phyloP scores from a whole-genome alignment of 805 yeast species.

The Metschnikowia proteae region DNA sequence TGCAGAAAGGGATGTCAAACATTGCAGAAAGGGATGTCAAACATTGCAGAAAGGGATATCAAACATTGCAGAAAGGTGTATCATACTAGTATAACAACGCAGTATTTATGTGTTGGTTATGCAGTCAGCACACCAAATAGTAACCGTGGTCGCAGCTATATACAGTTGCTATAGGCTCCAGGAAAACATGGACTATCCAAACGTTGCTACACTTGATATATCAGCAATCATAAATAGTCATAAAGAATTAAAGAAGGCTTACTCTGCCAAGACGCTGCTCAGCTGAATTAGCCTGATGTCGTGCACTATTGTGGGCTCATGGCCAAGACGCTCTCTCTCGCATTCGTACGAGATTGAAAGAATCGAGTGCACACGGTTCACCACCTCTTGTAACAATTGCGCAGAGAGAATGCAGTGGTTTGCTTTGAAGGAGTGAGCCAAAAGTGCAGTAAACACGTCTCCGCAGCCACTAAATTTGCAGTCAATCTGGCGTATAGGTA shows the following conservation, averaged over 20 bases:
- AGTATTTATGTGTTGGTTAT: too few species aligned
- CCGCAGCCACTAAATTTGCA: conserved; percentile 75
- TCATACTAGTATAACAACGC: too few species aligned
- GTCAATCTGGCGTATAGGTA: conserved; percentile 45
- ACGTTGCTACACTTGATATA: too few species aligned
- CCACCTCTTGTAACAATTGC: conserved; percentile 23
- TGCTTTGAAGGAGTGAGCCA: conserved; percentile 47
- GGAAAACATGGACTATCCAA: too few species aligned
- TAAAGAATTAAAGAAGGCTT: not conserved
- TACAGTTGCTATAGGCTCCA: too few species aligned
- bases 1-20: too few species aligned
- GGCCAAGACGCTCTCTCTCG: conserved; percentile 13
- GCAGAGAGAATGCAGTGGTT: conserved; percentile 23
- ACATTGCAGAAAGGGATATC: too few species aligned
- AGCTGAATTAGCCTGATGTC: conserved; percentile 37
- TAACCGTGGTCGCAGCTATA: too few species aligned
- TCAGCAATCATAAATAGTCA: too few species aligned
- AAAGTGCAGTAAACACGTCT: conserved; percentile 62
- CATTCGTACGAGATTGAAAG: conserved; percentile 26
- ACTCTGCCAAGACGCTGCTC: conserved; percentile 25
- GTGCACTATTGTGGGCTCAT: conserved; percentile 24
- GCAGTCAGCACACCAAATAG: too few species aligned
- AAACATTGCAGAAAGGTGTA: too few species aligned
- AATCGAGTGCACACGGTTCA: conserved; percentile 27
- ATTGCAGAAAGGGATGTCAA: too few species aligned